Evolutionary conservation across 2,329 filamentous ascomycete genomes (phyloP).

Genomic region (Xylaria digitata): DNA sequence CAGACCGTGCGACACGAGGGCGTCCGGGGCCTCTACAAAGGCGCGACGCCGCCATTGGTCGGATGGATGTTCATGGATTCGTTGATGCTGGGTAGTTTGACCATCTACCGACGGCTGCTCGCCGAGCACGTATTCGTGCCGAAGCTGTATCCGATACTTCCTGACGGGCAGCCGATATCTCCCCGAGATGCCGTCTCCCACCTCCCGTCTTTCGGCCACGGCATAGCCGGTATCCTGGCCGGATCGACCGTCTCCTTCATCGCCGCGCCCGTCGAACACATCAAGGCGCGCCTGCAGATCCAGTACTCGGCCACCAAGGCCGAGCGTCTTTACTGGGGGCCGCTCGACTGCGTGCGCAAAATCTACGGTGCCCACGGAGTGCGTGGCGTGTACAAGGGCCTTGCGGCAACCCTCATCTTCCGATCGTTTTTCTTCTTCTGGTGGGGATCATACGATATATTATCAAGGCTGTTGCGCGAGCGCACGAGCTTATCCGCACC

Average conservation of each 20-base stretch:
- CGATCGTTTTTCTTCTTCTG: slow-evolving; percentile 96
- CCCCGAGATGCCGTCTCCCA: slow-evolving; percentile 45
- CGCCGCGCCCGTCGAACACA: slow-evolving; percentile 92
- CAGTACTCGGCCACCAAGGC: slow-evolving; percentile 87
- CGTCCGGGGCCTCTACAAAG: slow-evolving; percentile 88
- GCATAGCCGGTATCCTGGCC: slow-evolving; percentile 85
- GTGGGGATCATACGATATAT: slow-evolving; percentile 95
- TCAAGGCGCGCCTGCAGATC: slow-evolving; percentile 93
- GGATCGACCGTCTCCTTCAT: slow-evolving; percentile 92
- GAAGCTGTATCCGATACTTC: slow-evolving; percentile 52
- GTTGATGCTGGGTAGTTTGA: slow-evolving; percentile 90
- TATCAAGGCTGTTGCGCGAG: slow-evolving; percentile 74
- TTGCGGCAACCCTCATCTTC: slow-evolving; percentile 87
- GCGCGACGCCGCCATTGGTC: slow-evolving; percentile 88
- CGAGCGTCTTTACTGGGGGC: slow-evolving; percentile 84
- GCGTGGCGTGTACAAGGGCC: slow-evolving; percentile 84
- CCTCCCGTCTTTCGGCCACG: slow-evolving; percentile 84
- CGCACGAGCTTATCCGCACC: slow-evolving; percentile 79
- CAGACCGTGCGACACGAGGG: slow-evolving; percentile 90
- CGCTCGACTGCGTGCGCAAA: slow-evolving; percentile 83
- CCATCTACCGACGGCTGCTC: slow-evolving; percentile 86
- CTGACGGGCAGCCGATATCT: slow-evolving; percentile 53
- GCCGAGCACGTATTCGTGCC: slow-evolving; percentile 82
- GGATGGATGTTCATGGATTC: slow-evolving; percentile 99
- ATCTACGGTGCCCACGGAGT: slow-evolving; percentile 79